Conservation (phyloP, 495 filamentous ascomycete species). For the Penicillium cinerascens region DNA sequence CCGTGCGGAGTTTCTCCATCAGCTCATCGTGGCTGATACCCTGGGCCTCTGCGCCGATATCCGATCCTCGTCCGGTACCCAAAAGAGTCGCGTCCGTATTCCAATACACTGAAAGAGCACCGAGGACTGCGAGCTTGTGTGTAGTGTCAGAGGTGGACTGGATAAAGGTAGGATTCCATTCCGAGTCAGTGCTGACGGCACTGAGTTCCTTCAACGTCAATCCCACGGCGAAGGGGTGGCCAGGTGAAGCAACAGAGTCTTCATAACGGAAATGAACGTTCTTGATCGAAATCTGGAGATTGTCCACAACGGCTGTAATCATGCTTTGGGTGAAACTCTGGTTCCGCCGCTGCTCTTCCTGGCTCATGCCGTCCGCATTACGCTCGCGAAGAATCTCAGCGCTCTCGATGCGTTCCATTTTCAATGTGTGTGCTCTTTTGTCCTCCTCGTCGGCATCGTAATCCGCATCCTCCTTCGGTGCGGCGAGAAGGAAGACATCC, state of each 20-base stretch:
- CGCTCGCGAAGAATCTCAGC: slow-evolving; percentile 90
- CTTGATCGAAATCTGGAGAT: slow-evolving; percentile 93
- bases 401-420: slow-evolving; percentile 96
- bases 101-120: slow-evolving; percentile 91
- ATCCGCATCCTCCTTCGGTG: slow-evolving; percentile 87
- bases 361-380: slow-evolving; percentile 86
- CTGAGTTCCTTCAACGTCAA: slow-evolving; percentile 92
- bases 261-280: slow-evolving; percentile 98
- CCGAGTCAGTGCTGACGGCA: slow-evolving; percentile 87
- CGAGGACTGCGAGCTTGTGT: slow-evolving; percentile 87
- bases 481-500: slow-evolving; percentile 92
- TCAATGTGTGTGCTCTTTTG: slow-evolving; percentile 73
- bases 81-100: slow-evolving; percentile 86
- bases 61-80: slow-evolving; percentile 63
- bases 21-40: slow-evolving; percentile 68
- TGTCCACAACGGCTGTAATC: slow-evolving; percentile 94
- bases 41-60: slow-evolving; percentile 60
- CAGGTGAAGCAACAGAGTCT: slow-evolving; percentile 91
- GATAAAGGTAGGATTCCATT: slow-evolving; percentile 94
- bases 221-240: slow-evolving; percentile 91
- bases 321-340: slow-evolving; percentile 95
- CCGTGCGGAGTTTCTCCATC: slow-evolving; percentile 66
- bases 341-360: slow-evolving; percentile 90
- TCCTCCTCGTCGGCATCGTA: slow-evolving; percentile 93
- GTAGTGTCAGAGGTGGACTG: slow-evolving; percentile 77